Evolutionary conservation across 2,329 filamentous ascomycete genomes (phyloP).

Genomic region (Sclerotinia trifoliorum): DNA sequence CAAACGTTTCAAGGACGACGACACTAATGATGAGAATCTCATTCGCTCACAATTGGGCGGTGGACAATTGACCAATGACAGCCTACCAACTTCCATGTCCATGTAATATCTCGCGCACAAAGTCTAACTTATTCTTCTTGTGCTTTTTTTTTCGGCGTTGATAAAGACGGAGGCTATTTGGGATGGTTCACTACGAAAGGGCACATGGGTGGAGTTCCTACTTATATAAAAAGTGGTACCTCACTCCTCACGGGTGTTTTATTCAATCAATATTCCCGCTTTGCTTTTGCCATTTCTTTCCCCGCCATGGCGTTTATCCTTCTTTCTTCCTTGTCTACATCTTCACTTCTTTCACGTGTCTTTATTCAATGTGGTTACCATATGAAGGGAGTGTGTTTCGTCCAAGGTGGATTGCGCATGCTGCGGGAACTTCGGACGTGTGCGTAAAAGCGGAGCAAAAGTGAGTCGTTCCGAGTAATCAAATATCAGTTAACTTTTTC

Average conservation of each 20-base stretch:
- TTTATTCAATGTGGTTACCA: slow-evolving; percentile 8
- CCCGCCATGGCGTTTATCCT: neutral
- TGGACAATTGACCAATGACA: slow-evolving; percentile 37
- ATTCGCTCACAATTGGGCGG: slow-evolving; percentile 51
- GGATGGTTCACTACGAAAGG: slow-evolving; percentile 7
- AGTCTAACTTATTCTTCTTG: slow-evolving; percentile 8
- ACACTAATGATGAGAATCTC: slow-evolving; percentile 54
- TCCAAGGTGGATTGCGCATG: neutral
- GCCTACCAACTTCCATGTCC: slow-evolving; percentile 29
- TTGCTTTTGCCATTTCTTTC: neutral
- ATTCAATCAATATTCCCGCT: neutral
- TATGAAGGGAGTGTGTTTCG: neutral
- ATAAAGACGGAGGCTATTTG: slow-evolving; percentile 14
- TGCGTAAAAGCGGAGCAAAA: neutral
- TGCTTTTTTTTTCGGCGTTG: slow-evolving; percentile 20
- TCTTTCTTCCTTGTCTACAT: neutral
- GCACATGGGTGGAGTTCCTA: slow-evolving; percentile 11
- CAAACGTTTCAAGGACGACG: slow-evolving; percentile 43
- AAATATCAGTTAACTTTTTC: neutral
- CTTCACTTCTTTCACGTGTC: slow-evolving; percentile 7
- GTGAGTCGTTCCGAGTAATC: neutral
- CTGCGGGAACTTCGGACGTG: neutral
- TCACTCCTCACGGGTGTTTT: neutral
- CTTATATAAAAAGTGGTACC: slow-evolving; percentile 17
- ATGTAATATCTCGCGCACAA: slow-evolving; percentile 28